These are phyloP conservation scores for Rhododendron kiyosumense DNA, from an alignment of 148 eudicot genomes.

Conservation along the genomic window DNA sequence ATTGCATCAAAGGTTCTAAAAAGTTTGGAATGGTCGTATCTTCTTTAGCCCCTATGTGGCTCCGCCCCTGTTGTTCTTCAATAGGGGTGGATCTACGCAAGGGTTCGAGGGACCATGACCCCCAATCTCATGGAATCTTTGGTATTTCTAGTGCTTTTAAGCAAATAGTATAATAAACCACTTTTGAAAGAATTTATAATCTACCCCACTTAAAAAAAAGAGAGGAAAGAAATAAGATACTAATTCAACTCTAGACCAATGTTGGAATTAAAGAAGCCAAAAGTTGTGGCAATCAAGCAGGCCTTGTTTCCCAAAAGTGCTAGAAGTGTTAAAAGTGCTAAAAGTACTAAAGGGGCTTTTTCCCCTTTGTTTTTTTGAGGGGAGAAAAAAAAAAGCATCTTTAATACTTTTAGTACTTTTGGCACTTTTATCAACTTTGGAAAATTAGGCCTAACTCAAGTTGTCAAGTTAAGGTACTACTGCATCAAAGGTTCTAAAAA, in stretches of 20 bases:
- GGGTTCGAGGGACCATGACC: neutral
- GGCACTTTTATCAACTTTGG: no score
- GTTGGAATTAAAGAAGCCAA: no score
- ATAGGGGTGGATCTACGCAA: neutral
- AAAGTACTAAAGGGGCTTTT: no score
- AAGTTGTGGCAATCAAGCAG: no score
- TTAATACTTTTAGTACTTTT: no score
- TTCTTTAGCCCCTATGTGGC: neutral
- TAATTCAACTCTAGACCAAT: no score
- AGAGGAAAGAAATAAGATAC: no score
- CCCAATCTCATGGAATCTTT: neutral
- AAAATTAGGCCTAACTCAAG: neutral
- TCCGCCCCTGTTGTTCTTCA: neutral
- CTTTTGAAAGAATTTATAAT: neutral
- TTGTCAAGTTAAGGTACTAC: neutral
- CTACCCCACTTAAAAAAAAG: neutral
- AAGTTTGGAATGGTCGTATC: neutral
- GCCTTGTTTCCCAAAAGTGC: no score
- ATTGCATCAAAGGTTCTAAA: neutral
- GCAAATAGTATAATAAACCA: neutral
- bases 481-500: neutral
- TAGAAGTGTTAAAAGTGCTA: no score
- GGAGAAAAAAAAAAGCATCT: no score
- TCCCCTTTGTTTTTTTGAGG: no score
- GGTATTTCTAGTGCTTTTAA: neutral